Percentiles rank a stretch among this genome's conserved stretches.
Evolutionary conservation across 2,329 filamentous ascomycete genomes (phyloP).

Genomic region (Thielaviopsis cerberus): DNA sequence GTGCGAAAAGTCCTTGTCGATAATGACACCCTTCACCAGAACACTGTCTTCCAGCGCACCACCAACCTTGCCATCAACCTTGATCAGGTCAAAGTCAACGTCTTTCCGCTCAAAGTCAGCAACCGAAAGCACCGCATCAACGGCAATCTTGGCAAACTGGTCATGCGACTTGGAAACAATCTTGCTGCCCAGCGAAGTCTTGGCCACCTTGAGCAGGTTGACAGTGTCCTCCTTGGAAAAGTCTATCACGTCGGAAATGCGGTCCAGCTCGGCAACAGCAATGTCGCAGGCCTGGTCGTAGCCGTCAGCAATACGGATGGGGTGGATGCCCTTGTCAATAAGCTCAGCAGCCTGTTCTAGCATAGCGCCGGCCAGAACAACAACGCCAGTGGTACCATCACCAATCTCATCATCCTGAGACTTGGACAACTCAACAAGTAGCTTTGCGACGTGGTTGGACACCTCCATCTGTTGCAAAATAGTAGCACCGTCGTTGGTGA

Average conservation of each 20-base stretch:
- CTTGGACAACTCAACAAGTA: constrained; percentile 90
- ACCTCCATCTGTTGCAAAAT: constrained; percentile 98
- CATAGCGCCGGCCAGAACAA: constrained; percentile 83
- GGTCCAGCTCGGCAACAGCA: constrained; percentile 78
- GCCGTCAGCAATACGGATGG: constrained; percentile 93
- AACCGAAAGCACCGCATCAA: constrained; percentile 90
- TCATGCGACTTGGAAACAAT: constrained; percentile 98
- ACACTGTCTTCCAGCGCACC: constrained; percentile 83
- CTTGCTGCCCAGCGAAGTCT: constrained; percentile 92
- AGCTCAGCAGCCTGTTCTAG: constrained; percentile 92
- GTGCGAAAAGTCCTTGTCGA: constrained; percentile 99
- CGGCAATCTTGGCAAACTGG: constrained; percentile 91
- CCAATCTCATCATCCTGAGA: constrained; percentile 98
- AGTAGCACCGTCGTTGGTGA: constrained; percentile 96
- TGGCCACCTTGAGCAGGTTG: constrained; percentile 85
- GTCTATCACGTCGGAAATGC: constrained; percentile 76
- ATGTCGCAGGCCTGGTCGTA: constrained; percentile 97
- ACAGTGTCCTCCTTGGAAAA: constrained; percentile 64
- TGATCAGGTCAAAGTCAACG: constrained; percentile 97
- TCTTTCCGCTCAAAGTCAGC: constrained; percentile 91
- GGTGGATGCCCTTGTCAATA: constrained; percentile 99
- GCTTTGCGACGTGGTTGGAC: constrained; percentile 91
- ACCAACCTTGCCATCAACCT: constrained; percentile 96
- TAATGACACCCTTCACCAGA: constrained; percentile 90
- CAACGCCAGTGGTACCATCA: constrained; percentile 92